Percentiles rank a stretch among this genome's conserved stretches.
These are phyloP conservation scores for Rhodomyrtus psidioides DNA, from an alignment of 441 rosid genomes.

Conservation along the genomic window DNA sequence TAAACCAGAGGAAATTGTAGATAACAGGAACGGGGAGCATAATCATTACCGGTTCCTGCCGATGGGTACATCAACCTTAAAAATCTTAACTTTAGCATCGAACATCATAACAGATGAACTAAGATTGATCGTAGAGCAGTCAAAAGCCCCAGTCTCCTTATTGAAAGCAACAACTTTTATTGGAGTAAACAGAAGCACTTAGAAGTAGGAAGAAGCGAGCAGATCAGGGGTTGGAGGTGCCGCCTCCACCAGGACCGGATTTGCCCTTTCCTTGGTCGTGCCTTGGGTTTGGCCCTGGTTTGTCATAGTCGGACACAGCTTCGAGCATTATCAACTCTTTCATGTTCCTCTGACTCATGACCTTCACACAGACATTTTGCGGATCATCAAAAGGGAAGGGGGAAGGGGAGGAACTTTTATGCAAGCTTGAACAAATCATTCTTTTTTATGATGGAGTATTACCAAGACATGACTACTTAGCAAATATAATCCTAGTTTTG, in stretches of 20 bases:
- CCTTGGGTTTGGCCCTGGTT: not conserved
- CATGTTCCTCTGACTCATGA: not conserved
- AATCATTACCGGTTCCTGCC: not conserved
- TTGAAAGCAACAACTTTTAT: not conserved
- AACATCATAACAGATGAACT: not conserved
- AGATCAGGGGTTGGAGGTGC: not conserved
- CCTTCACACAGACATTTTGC: not conserved
- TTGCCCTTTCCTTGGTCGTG: not conserved
- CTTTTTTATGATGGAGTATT: not conserved
- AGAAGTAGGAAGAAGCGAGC: not conserved
- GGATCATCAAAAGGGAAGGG: not conserved
- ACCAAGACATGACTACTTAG: not conserved
- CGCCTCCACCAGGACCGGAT: not conserved
- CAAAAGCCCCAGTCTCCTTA: not conserved
- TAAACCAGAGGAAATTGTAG: not conserved
- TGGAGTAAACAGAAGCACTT: not conserved
- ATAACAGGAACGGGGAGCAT: not conserved
- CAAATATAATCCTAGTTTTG: not conserved
- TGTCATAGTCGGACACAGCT: not conserved
- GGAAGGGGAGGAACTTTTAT: not conserved
- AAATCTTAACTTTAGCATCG: not conserved
- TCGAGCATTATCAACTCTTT: not conserved
- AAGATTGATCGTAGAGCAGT: not conserved
- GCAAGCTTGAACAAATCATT: not conserved
- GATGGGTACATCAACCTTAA: not conserved